Base-by-base conservation (phyloP, 768 basidiomycete genomes). In the Agrocybe praecox region DNA sequence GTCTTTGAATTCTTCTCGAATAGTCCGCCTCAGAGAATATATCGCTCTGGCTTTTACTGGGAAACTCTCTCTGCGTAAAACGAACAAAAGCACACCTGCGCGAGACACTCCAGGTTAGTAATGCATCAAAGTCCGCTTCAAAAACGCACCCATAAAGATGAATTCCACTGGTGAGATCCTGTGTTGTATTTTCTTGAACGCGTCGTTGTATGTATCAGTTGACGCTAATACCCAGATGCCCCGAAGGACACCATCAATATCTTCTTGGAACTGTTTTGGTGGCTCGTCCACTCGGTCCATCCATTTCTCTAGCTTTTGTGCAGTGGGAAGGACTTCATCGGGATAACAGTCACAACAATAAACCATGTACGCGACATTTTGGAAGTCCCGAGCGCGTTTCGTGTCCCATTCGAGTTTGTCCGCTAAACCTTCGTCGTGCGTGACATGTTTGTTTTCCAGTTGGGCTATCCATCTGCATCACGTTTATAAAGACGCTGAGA, bases 121-220 rank as follows among this genome's bases (percentile, higher is more conserved):
- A 17, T 19, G 46, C 29, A 14, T 2, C 18, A 36, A 22, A 48
- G 23, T 8, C 14, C 6, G 53, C 18, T 23, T 23, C 8, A 57
- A 10, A 18, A 12, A 71, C 79, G 58, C 65, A 92, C 92, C 90
- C 42, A 92, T 85, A 69, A 89, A 93, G 29, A 92, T 83, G 66
- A 94, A 90, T 65, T 92, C 88, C 8, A 87, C 83, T 1, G 89
- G 89, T 1, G 89, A 84, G 40, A 92, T 79, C 23, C 84, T 79
- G 57, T 83, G 80, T 54, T 74, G 72, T n/a, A 89, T 79, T 22
- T 76, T 72, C 17, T 59, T 72, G 61, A 92, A 87, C 2, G 76
- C 84, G 12, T 66, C 57, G n/a, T 78, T 80, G 32, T 82, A 70
- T 6, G 64, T 44, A 0, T 56, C 19, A 26, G 76, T 70, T 10